Base-by-base conservation (phyloP, 2,329 filamentous ascomycete species). In the Volutella citrinella region DNA sequence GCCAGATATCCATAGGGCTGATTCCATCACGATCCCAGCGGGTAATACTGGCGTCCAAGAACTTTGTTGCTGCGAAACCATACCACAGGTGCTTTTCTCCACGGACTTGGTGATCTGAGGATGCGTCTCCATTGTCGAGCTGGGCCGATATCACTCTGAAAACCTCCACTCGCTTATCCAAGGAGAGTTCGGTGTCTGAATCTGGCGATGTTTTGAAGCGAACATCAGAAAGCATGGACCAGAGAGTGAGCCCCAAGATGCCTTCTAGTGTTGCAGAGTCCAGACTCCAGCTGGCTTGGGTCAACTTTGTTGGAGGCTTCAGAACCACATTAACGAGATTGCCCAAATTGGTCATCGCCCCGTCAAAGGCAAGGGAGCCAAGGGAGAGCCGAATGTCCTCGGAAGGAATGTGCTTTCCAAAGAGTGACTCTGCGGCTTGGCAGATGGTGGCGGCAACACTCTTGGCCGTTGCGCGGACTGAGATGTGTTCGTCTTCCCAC, bases 261-360 rank as follows among this genome's bases (percentile, higher is more conserved):
- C 46, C 38, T 18, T 51, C 48, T 15, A 49, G n/a, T n/a, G 34
- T 29, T 8, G 39, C 32, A 15, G 44, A 27, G 10, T 50, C 41
- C 5, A 40, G 24, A 9, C 11, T 29, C 47, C 45, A 47, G 16
- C 13, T 15, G n/a, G n/a, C n/a, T n/a, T 33, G 38, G 13, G 27
- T 22, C 15, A 28, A 16, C 3, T 32, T 17, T 6, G 14, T 12
- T 4, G 28, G 13, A 10, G 27, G 15, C 14, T 32, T 35, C 15
- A 42, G 20, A 3, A 15, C 7, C 5, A 41, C 16, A 5, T 25
- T 11, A 8, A 33, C 7, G 12, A 33, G 12, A 5, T 36, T 21
- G 9, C 29, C 19, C 4, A 21, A 24, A 11, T 32, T 18, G 7
- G 8, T 17, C 5, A 18, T 21, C 19, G n/a, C n/a, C n/a, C 9